Percentiles rank a stretch among this genome's conserved stretches.
Evolutionary conservation across 2,329 filamentous ascomycete genomes (phyloP).

Genomic region (Penicillium sp.): DNA sequence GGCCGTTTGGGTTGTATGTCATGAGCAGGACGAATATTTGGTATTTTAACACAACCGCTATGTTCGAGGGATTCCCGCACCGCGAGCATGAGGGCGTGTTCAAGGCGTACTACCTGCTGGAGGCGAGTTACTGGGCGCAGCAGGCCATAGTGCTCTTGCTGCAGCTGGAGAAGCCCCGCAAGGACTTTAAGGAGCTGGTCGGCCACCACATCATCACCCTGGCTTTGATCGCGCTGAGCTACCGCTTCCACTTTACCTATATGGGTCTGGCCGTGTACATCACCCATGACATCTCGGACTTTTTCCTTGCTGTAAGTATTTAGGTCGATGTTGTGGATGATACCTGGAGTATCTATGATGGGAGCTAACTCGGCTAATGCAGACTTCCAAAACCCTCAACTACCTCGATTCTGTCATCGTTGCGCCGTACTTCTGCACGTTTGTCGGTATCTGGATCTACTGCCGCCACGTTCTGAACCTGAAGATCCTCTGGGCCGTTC

Average conservation of each 20-base stretch:
- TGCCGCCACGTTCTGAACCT: slow-evolving; percentile 71
- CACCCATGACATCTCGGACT: slow-evolving; percentile 91
- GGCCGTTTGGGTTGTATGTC: slow-evolving; percentile 82
- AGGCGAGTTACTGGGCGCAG: slow-evolving; percentile 94
- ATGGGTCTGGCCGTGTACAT: slow-evolving; percentile 93
- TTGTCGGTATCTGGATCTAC: slow-evolving; percentile 85
- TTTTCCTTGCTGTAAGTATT: slow-evolving; percentile 77
- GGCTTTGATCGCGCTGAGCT: slow-evolving; percentile 79
- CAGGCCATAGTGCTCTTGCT: slow-evolving; percentile 86
- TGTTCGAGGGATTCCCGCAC: slow-evolving; percentile 90
- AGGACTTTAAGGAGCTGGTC: slow-evolving; percentile 93
- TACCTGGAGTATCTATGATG: not conserved
- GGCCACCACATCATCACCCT: slow-evolving; percentile 89
- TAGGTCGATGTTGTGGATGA: not conserved
- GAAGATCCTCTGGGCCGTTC: slow-evolving; percentile 49
- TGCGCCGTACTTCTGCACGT: slow-evolving; percentile 80
- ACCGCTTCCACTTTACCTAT: slow-evolving; percentile 95
- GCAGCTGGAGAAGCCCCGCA: slow-evolving; percentile 87
- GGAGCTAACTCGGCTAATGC: slow-evolving; percentile 36
- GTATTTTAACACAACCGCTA: slow-evolving; percentile 90
- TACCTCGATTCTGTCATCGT: slow-evolving; percentile 80
- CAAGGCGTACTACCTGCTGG: slow-evolving; percentile 95
- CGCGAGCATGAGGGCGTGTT: slow-evolving; percentile 75
- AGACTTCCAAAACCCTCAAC: slow-evolving; percentile 90
- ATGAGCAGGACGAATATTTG: slow-evolving; percentile 90